Conservation (phyloP, 345 rosid species). For the Dimocarpus longan region DNA sequence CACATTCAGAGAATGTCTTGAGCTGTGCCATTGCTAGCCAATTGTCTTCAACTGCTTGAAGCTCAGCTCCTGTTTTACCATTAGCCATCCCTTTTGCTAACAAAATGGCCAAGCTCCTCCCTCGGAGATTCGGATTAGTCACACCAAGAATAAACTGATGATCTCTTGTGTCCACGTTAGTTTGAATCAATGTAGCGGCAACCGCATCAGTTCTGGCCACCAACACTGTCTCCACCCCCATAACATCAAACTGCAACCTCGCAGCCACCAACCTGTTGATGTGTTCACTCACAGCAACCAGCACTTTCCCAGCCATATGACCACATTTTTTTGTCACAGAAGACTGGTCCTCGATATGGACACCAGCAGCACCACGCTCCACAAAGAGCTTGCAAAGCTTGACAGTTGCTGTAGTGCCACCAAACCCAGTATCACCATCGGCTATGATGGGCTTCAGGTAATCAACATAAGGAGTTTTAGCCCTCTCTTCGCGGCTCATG, state of each 20-base stretch:
- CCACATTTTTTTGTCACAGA: conserved; percentile 95
- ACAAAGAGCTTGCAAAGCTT: conserved; percentile 96
- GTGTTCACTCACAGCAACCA: conserved; percentile 89
- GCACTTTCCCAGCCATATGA: conserved; percentile 97
- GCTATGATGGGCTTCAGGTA: conserved; percentile 95
- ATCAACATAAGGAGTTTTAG: conserved; percentile 82
- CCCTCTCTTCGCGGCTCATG: conserved; percentile 81
- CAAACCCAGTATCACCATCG: conserved; percentile 95
- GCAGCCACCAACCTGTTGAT: conserved; percentile 93
- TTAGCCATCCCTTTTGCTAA: conserved; percentile 76
- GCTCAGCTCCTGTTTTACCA: conserved; percentile 74
- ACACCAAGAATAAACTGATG: conserved; percentile 93
- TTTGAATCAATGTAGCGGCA: conserved; percentile 81
- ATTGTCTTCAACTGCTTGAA: conserved; percentile 81
- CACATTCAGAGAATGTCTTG: conserved; percentile 77
- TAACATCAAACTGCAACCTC: conserved; percentile 89
- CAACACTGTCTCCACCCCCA: conserved; percentile 90
- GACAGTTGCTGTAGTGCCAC: conserved; percentile 92
- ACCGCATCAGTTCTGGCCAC: conserved; percentile 96
- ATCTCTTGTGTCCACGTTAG: conserved; percentile 81
- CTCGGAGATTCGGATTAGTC: conserved; percentile 71
- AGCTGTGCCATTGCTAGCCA: conserved; percentile 78
- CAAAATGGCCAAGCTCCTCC: conserved; percentile 63
- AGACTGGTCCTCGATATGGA: conserved; percentile 93
- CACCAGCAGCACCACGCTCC: conserved; percentile 95